Evolutionary conservation across 805 yeast species (phyloP), one percentile per base, ranked within the genome.

Genomic region (Yarrowia hollandica): DNA sequence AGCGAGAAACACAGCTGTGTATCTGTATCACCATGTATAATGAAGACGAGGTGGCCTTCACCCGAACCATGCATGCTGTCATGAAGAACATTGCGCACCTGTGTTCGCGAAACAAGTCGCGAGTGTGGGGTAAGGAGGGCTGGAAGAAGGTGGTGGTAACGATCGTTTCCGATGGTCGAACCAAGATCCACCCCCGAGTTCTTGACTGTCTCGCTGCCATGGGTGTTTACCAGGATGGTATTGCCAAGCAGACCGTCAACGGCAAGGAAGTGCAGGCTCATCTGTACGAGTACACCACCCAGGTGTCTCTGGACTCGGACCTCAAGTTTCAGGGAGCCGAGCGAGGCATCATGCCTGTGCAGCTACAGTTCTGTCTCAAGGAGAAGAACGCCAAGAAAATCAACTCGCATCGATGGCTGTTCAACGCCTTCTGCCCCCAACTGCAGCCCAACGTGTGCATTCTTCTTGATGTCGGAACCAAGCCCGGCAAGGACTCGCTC

Each of bases 21-120:
- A 82, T 94, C 55, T 91, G 98, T 73, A 82, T 94, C 64, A 94
- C 99, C 28, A 92, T 94, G 98, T 94, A 92, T 75, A 94, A 94
- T 68, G 99, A 94, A 74, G 96, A 89, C 71, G 97, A 91, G 71
- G 78, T 79, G 58, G 81, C 95, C 2, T 83, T 94, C 70, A 89
- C 97, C 0, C 82, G 98, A 74, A 95, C 99, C 0, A 78, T 94
- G 80, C 96, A 95, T 71, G 88, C 96, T 0, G 92, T 94, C 14
- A 89, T 92, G 88, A 87, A 84, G 67, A 94, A 95, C 72, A 82
- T 94, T 61, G 88, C 96, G 1, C 94, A 90, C 68, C 76, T 94
- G 56, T 83, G 96, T 69, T 82, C 86, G 14, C 82, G 99, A 71
- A 79, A 80, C 59, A 86, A 84, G 70, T 87, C 96, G 35, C 77